phyloP scores from a whole-genome alignment of 2,329 filamentous ascomycete species.

The Penicillium sp. region DNA sequence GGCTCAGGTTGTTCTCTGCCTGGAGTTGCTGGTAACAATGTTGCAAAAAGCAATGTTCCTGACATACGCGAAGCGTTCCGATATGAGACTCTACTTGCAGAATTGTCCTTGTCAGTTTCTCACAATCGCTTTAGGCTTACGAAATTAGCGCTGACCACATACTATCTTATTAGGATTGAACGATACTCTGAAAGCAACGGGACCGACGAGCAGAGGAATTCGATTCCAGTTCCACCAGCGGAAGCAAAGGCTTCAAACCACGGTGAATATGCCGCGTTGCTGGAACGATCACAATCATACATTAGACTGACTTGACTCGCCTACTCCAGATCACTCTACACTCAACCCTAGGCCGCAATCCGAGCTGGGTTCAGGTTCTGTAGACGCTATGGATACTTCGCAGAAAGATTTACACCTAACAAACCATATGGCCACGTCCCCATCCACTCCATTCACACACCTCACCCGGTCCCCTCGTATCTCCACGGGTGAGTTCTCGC shows the following conservation, averaged over 20 bases:
- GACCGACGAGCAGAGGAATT: conserved; percentile 23
- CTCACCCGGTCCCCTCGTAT: conserved; percentile 5
- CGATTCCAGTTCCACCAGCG: conserved; percentile 14
- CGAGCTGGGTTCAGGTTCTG: neutral
- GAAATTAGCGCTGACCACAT: neutral
- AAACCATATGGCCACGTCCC: neutral
- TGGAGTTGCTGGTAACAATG: conserved; percentile 80
- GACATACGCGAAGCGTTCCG: conserved; percentile 88
- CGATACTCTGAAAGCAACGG: conserved; percentile 23
- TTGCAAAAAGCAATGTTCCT: conserved; percentile 94
- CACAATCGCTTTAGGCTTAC: neutral
- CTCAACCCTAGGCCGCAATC: neutral
- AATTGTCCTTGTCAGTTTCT: conserved; percentile 70
- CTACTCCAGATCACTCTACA: conserved; percentile 1
- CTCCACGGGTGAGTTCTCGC: conserved; percentile 11
- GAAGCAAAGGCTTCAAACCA: neutral
- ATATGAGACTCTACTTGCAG: conserved; percentile 78
- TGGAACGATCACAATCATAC: neutral
- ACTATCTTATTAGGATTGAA: conserved; percentile 26
- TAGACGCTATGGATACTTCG: neutral
- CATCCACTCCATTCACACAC: conserved; percentile 3
- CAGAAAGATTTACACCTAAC: neutral
- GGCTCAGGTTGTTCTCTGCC: conserved; percentile 72
- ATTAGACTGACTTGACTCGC: neutral
- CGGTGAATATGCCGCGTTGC: conserved; percentile 3